Percentiles rank a stretch among this genome's conserved stretches.
phyloP scores from a whole-genome alignment of 2,329 filamentous ascomycete genomes.

The Aspergillus eucalypticola region DNA sequence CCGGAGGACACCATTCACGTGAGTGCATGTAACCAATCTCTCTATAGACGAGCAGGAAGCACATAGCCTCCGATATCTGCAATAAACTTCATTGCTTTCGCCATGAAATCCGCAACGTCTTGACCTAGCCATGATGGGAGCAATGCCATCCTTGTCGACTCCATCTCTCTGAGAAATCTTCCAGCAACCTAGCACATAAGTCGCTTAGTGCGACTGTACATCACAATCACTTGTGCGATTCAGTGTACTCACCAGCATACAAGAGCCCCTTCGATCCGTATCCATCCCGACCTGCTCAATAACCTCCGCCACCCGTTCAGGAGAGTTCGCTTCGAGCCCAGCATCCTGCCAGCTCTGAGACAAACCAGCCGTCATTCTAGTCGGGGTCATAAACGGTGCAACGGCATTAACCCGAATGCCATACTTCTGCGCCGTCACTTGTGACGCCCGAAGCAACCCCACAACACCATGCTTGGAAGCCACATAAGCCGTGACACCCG shows the following conservation, averaged over 20 bases:
- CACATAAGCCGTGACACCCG: constrained; percentile 46
- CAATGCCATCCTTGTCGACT: constrained; percentile 13
- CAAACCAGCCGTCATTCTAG: constrained; percentile 46
- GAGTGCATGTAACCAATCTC: not conserved
- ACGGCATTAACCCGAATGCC: constrained; percentile 48
- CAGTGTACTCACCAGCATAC: constrained; percentile 26
- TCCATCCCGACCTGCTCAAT: constrained; percentile 44
- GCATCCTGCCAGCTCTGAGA: constrained; percentile 39
- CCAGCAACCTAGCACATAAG: constrained; percentile 21
- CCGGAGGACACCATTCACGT: not conserved
- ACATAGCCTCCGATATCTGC: constrained; percentile 28
- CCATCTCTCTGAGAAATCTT: constrained; percentile 24
- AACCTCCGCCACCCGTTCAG: constrained; percentile 45
- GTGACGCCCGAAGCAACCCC: constrained; percentile 42
- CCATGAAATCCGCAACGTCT: constrained; percentile 24
- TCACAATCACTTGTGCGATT: not conserved
- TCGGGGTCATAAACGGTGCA: constrained; percentile 53
- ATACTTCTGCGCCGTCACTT: constrained; percentile 35
- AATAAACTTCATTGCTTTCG: constrained; percentile 23
- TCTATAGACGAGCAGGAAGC: constrained; percentile 8
- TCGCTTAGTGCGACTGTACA: not conserved
- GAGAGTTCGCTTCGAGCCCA: constrained; percentile 45
- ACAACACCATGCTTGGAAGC: constrained; percentile 47
- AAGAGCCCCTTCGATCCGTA: constrained; percentile 27
- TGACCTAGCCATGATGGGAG: constrained; percentile 22